Evolutionary conservation across 1,139 yeast genomes (phyloP), one percentile per base, ranked within the genome.

Genomic region (Blastobotrys indianensis): DNA sequence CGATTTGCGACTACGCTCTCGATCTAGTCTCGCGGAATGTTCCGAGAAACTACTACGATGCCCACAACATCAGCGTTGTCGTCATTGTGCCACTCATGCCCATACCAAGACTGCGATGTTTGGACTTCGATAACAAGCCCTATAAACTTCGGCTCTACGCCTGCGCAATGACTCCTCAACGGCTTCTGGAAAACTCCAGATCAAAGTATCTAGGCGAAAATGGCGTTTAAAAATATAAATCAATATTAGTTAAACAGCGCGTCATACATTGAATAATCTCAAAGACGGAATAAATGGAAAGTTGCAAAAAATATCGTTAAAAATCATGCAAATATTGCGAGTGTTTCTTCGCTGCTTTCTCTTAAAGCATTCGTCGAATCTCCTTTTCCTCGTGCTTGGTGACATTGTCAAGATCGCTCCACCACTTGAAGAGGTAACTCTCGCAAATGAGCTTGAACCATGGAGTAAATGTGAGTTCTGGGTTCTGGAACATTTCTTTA

Each of bases 401-500:
- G 54, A 80, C 70, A 51, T 75, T 68, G 59, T 79, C 82, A 54
- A 90, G 71, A 53, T 79, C 75, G 42, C 74, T 75, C 99, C 99
- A 92, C 99, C 99, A 92, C 55, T 85, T 75, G 71, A 85, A 92
- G 61, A 92, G 73, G 62, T 86, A 86, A 43, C 85, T 80, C 61
- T 92, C 88, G 65, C 98, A 94, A 57, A 92, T 92, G 55, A 92
- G 77, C 67, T 87, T 88, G 73, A 92, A 92, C 99, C 99, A 92
- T 9, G 98, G 98, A 4, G 99, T 92, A 67, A 92, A 94, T 15
- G 77, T 75, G 53, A 84, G 72, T 3, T 59, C 50, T 30, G 47
- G 59, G 61, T 88, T 87, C 31, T 74, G 60, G 64, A 92, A 86
- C 97, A 94, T 86, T 12, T 64, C 71, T 60, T 80, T 76, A 57